Evolutionary conservation across 2,329 filamentous ascomycete genomes (phyloP), one percentile per base, ranked within the genome.

Genomic region (Macroventuria anomochaeta): DNA sequence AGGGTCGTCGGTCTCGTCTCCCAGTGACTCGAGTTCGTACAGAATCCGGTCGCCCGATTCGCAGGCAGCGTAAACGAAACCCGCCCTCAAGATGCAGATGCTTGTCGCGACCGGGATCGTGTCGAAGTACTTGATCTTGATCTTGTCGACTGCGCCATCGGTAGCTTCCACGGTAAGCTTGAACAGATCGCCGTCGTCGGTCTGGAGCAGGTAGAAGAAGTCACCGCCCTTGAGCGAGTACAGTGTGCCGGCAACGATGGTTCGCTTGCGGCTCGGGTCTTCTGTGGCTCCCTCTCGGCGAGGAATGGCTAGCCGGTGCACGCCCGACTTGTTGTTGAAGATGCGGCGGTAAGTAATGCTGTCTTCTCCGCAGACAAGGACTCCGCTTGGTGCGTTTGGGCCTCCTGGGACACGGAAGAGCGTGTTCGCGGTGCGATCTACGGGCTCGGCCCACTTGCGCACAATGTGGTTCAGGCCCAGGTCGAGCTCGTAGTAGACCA

Each of bases 61-160:
- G 68, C 90, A 91, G 7, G 92, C 91, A 46, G 93, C 89, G 68
- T 95, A 99, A 10, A 99, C 83, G 70, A 96, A 99, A 23, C 95
- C 96, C 61, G 92, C 96, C 77, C 96, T 96, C 62, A 99, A 77
- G 62, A 99, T 96, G 72, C 92, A 91, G 37, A 99, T 83, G 69
- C 85, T 96, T 0, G 90, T 88, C 0, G 93, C 91, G 31, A 96
- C 82, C 0, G 96, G 93, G 3, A 97, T 89, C 0, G 95, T 99
- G 68, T 99, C 95, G 66, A 97, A 99, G 75, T 97, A 99, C 74
- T 97, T 97, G 76, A 99, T 90, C 74, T 91, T 95, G 53, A 99
- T 79, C 53, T 87, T 83, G 65, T 85, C 85, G 2, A 97, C 93
- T 0, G 39, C 51, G 28, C 58, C 57, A 3, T 58, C 58, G 0